These are phyloP conservation scores for Santalum album DNA, from an alignment of 164 flowering plant genomes.

Conservation along the genomic window DNA sequence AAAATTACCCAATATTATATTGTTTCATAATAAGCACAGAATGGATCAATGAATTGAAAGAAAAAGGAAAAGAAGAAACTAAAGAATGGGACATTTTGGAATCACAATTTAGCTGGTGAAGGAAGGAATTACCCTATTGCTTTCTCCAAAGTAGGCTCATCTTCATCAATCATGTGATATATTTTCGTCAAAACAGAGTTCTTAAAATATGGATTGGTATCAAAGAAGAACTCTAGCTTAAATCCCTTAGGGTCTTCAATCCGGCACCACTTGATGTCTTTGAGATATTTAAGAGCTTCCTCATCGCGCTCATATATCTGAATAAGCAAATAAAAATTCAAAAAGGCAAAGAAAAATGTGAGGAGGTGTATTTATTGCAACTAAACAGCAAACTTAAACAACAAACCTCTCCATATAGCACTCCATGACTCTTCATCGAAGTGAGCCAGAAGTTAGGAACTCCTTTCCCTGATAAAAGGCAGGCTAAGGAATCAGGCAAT, in stretches of 20 bases:
- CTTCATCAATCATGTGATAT: conserved; percentile 91
- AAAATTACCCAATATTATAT: conserved; percentile 6
- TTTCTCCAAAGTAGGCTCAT: conserved; percentile 84
- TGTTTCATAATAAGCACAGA: too few species aligned
- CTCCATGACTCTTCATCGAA: conserved; percentile 78
- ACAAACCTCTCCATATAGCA: conserved; percentile 62
- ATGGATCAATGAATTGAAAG: too few species aligned
- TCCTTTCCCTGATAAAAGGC: conserved; percentile 53
- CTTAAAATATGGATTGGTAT: conserved; percentile 73
- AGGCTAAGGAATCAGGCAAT: background rate
- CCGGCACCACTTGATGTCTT: conserved; percentile 78
- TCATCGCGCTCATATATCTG: conserved; percentile 86
- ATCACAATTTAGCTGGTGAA: too few species aligned
- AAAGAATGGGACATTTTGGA: background rate
- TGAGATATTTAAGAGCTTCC: conserved; percentile 79
- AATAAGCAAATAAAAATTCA: background rate
- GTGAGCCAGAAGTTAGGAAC: conserved; percentile 86
- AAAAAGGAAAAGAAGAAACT: background rate
- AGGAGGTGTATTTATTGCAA: too few species aligned
- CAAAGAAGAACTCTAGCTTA: conserved; percentile 87
- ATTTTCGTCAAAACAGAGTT: conserved; percentile 73
- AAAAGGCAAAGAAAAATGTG: too few species aligned
- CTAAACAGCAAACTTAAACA: background rate
- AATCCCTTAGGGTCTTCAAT: conserved; percentile 82
- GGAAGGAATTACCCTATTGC: conserved; percentile 81